Conservation (phyloP, 352 stramenopile species). For the Globisporangium ultimum region DNA sequence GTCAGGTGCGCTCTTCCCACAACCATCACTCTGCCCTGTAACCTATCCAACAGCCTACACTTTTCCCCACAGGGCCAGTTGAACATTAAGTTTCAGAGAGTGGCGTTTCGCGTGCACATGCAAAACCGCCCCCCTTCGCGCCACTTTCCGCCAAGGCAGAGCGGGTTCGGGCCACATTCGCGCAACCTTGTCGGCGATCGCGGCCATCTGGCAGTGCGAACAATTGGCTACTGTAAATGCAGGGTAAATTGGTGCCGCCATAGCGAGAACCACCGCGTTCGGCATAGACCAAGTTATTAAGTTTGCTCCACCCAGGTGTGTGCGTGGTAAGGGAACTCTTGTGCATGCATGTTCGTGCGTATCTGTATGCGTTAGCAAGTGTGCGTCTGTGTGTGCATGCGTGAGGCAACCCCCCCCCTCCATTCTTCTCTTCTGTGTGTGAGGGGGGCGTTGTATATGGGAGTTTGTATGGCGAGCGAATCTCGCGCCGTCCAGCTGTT, state of each 20-base stretch:
- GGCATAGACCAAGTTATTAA: too few relatives aligned
- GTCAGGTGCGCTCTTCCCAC: background rate
- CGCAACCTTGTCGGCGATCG: background rate
- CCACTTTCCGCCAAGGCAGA: background rate
- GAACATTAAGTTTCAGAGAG: conserved; percentile 5
- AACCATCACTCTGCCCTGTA: conserved; percentile 1
- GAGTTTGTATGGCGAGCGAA: conserved; percentile 23
- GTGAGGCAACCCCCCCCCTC: too few relatives aligned
- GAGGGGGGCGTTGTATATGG: conserved; percentile 10
- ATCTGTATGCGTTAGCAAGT: too few relatives aligned
- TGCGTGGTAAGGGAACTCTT: too few relatives aligned
- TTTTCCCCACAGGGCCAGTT: background rate
- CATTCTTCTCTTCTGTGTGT: background rate
- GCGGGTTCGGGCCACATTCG: conserved; percentile 10
- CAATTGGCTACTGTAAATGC: too few relatives aligned
- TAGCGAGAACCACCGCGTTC: conserved; percentile 7
- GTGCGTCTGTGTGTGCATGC: too few relatives aligned
- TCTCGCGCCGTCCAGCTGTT: conserved; percentile 10
- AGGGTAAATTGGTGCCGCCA: conserved; percentile 3
- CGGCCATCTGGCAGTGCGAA: too few relatives aligned
- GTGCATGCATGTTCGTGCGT: too few relatives aligned
- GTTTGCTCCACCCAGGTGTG: too few relatives aligned
- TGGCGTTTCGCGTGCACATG: background rate
- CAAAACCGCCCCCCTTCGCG: background rate
- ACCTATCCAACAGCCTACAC: conserved; percentile 4